Evolutionary conservation across 1,139 yeast genomes (phyloP).

Genomic region (Yamadazyma triangularis): DNA sequence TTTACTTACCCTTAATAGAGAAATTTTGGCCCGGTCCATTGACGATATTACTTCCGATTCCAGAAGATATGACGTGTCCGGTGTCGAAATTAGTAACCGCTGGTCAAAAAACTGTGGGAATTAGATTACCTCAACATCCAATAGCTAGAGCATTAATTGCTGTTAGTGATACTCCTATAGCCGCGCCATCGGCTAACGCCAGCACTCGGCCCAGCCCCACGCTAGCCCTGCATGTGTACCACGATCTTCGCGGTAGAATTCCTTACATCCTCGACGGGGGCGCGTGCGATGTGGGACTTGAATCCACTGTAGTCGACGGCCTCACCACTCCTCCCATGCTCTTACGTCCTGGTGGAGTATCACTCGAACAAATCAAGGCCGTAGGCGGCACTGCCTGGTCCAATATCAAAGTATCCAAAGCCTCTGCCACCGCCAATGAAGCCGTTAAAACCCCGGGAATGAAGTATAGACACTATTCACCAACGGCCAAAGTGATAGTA

Average conservation of each 20-base stretch:
- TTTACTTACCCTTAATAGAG: slow-evolving; percentile 58
- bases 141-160: slow-evolving; percentile 89
- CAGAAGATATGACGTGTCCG: slow-evolving; percentile 39
- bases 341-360: slow-evolving; percentile 90
- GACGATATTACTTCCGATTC: slow-evolving; percentile 75
- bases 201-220: slow-evolving; percentile 96
- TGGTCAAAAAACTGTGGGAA: slow-evolving; percentile 85
- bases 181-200: slow-evolving; percentile 97
- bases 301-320: slow-evolving; percentile 92
- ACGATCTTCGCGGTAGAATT: slow-evolving; percentile 75
- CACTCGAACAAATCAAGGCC: slow-evolving; percentile 64
- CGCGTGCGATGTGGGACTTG: slow-evolving; percentile 83
- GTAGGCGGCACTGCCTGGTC: slow-evolving; percentile 67
- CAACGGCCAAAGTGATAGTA: slow-evolving; percentile 77
- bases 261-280: slow-evolving; percentile 92
- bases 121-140: slow-evolving; percentile 81
- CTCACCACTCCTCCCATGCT: slow-evolving; percentile 78
- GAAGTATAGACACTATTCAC: slow-evolving; percentile 96
- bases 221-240: slow-evolving; percentile 73
- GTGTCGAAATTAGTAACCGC: slow-evolving; percentile 79
- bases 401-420: slow-evolving; percentile 57
- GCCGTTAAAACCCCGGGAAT: slow-evolving; percentile 93
- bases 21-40: slow-evolving; percentile 96
- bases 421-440: slow-evolving; percentile 61
- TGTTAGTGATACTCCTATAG: slow-evolving; percentile 82